These are phyloP conservation scores for Phytophthora gonapodyides DNA, from an alignment of 352 stramenopile species.

Conservation along the genomic window DNA sequence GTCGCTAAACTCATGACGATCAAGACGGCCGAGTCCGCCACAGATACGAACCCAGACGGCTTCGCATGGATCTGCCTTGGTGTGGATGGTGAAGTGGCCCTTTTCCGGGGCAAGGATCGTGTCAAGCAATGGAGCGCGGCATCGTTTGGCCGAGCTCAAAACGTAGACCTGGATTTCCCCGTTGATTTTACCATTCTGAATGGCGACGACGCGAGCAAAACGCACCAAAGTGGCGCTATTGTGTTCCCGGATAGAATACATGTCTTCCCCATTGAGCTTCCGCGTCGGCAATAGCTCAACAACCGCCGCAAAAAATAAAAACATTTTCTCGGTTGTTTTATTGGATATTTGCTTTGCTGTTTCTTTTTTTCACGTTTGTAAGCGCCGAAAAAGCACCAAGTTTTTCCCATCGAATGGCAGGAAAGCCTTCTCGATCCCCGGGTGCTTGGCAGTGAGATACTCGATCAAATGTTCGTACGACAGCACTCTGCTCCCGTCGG, in stretches of 20 bases:
- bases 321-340: too few species aligned
- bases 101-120: slow-evolving; percentile 41
- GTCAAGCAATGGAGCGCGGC: slow-evolving; percentile 35
- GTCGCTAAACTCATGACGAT: slow-evolving; percentile 46
- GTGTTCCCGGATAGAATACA: slow-evolving; percentile 41
- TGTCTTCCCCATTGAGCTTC: slow-evolving; percentile 28
- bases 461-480: slow-evolving; percentile 82
- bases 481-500: slow-evolving; percentile 56
- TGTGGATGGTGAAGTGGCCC: slow-evolving; percentile 38
- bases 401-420: slow-evolving; percentile 87
- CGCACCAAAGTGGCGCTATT: slow-evolving; percentile 26
- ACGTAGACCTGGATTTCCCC: slow-evolving; percentile 16
- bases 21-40: background rate
- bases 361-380: slow-evolving; percentile 10
- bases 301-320: too few species aligned
- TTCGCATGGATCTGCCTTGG: slow-evolving; percentile 50
- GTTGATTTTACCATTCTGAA: slow-evolving; percentile 39
- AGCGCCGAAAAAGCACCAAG: slow-evolving; percentile 68
- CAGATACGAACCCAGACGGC: slow-evolving; percentile 3
- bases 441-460: slow-evolving; percentile 79
- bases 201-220: background rate
- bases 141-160: slow-evolving; percentile 10
- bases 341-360: too few species aligned
- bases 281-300: slow-evolving; percentile 17
- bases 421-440: slow-evolving; percentile 60